Percentiles rank a stretch among this genome's conserved stretches.
These are phyloP conservation scores for Xerocomellus chrysenteron DNA, from an alignment of 768 basidiomycete species.

Conservation along the genomic window DNA sequence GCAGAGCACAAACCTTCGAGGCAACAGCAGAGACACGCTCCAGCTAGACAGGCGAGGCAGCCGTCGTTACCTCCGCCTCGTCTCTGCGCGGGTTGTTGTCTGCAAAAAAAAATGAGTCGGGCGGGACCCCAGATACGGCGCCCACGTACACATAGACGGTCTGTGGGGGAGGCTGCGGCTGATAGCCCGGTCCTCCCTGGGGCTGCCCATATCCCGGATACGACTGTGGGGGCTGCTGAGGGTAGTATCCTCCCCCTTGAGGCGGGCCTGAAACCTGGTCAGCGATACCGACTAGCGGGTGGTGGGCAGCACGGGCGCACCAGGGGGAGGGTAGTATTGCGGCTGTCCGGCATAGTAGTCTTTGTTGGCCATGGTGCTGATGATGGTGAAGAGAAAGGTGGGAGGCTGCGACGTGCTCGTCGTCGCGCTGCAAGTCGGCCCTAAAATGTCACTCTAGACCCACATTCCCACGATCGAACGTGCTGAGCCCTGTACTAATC, in stretches of 20 bases:
- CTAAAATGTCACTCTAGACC: conserved; percentile 25
- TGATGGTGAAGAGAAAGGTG: conserved; percentile 17
- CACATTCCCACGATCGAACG: conserved; percentile 22
- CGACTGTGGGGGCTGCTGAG: conserved; percentile 68
- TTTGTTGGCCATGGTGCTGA: conserved; percentile 60
- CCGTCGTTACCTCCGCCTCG: conserved; percentile 33
- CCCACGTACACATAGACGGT: conserved; percentile 73
- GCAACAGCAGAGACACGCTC: conserved; percentile 49
- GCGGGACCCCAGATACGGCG: background rate
- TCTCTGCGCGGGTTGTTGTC: conserved; percentile 43
- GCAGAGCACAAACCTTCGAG: conserved; percentile 41
- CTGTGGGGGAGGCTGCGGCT: conserved; percentile 73
- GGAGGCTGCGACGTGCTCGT: conserved; percentile 9
- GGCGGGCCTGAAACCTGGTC: conserved; percentile 45
- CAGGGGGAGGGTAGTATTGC: conserved; percentile 58
- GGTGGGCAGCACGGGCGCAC: conserved; percentile 29
- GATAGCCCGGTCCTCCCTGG: conserved; percentile 35
- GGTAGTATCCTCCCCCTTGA: conserved; percentile 73
- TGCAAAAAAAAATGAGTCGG: conserved; percentile 18
- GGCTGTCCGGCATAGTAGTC: conserved; percentile 64
- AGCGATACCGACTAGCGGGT: background rate
- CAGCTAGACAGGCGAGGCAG: conserved; percentile 49
- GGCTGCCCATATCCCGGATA: conserved; percentile 50
- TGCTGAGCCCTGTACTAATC: background rate
- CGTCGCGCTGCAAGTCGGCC: conserved; percentile 11